phyloP scores from a whole-genome alignment of 345 rosid species.

The Toxicodendron radicans region DNA sequence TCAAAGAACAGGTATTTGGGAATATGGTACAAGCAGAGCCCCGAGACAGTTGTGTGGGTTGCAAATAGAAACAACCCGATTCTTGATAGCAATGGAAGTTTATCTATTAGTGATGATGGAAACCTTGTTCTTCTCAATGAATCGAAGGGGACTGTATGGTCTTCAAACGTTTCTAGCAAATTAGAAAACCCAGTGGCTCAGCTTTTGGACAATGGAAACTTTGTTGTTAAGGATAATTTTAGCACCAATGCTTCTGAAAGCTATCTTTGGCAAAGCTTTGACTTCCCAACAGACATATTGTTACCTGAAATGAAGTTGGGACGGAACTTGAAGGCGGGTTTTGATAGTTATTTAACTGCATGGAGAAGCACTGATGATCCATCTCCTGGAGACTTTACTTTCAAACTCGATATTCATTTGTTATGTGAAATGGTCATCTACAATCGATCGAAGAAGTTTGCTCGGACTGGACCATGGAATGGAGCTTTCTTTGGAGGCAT shows the following conservation, averaged over 20 bases:
- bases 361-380: slow-evolving; percentile 45
- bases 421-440: slow-evolving; percentile 25
- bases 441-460: neutral
- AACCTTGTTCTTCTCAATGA: slow-evolving; percentile 32
- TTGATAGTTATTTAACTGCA: slow-evolving; percentile 19
- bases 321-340: neutral
- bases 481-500: slow-evolving; percentile 33
- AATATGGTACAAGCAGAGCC: slow-evolving; percentile 40
- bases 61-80: slow-evolving; percentile 40
- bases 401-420: slow-evolving; percentile 19
- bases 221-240: slow-evolving; percentile 32
- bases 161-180: slow-evolving; percentile 23
- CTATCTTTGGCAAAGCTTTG: slow-evolving; percentile 28
- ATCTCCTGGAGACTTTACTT: slow-evolving; percentile 27
- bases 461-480: slow-evolving; percentile 41
- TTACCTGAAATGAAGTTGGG: slow-evolving; percentile 46
- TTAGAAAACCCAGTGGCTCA: slow-evolving; percentile 31
- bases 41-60: slow-evolving; percentile 43
- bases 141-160: slow-evolving; percentile 27
- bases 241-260: neutral
- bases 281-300: slow-evolving; percentile 29
- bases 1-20: slow-evolving; percentile 39
- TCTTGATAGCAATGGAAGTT: slow-evolving; percentile 21
- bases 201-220: slow-evolving; percentile 44
- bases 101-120: slow-evolving; percentile 25